Evolutionary conservation across 768 basidiomycete species (phyloP).

Genomic region (Pilatotrama ljubarskyi): DNA sequence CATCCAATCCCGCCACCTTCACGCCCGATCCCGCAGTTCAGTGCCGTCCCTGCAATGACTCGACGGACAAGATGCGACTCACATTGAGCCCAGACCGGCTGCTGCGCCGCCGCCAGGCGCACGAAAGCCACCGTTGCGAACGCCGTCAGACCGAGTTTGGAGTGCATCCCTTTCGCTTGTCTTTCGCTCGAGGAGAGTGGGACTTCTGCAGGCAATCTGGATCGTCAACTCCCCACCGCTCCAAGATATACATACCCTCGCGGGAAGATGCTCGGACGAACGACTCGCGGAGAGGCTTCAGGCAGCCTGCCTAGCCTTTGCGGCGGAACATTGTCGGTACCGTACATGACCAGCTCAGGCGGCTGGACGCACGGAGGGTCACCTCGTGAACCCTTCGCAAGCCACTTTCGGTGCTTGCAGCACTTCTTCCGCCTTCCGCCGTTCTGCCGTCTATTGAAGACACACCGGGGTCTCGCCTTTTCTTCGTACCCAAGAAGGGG

Average conservation of each 20-base stretch:
- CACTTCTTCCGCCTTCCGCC: too few relatives aligned
- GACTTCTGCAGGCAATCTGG: neutral
- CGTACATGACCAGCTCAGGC: neutral
- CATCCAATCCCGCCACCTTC: slow-evolving; percentile 20
- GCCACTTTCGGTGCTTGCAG: too few relatives aligned
- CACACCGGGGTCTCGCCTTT: too few relatives aligned
- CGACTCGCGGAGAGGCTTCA: too few relatives aligned
- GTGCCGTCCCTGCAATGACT: neutral
- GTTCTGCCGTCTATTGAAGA: too few relatives aligned
- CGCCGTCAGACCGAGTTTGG: slow-evolving; percentile 7
- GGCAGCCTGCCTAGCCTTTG: neutral
- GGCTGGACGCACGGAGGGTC: neutral
- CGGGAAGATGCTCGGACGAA: slow-evolving; percentile 1
- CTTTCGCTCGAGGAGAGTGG: neutral
- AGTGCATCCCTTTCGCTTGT: slow-evolving; percentile 12
- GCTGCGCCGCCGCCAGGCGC: slow-evolving; percentile 17
- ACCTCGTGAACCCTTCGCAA: neutral
- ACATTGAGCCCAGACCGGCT: slow-evolving; percentile 24
- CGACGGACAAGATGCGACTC: neutral
- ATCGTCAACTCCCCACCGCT: too few relatives aligned
- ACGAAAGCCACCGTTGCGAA: slow-evolving; percentile 16
- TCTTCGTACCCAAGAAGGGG: too few relatives aligned
- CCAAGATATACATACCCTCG: neutral
- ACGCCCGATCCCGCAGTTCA: too few relatives aligned
- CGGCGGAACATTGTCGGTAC: neutral